A percentile compares a stretch with the other conserved stretches of the same genome.
Evolutionary conservation across 306 rosid genomes (phyloP).

Genomic region (Cicer cuneatum): DNA sequence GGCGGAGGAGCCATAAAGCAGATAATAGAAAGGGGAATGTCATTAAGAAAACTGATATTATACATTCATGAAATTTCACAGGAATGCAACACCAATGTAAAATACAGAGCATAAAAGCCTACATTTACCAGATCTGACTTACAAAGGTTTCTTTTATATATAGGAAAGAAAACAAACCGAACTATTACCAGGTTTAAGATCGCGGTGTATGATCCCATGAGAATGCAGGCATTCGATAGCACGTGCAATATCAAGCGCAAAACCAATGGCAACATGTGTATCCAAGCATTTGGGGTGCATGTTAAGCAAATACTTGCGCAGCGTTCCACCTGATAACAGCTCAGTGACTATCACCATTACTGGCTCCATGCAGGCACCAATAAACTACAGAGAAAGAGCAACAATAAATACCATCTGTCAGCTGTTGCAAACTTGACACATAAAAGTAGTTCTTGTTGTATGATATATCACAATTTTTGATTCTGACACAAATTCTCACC

Average conservation of each 20-base stretch:
- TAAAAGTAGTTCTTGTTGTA: slow-evolving; percentile 32
- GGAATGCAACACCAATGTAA: slow-evolving; percentile 1
- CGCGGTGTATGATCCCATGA: slow-evolving; percentile 97
- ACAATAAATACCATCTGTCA: slow-evolving; percentile 42
- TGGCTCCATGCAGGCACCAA: slow-evolving; percentile 96
- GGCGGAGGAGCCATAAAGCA: slow-evolving; percentile 1
- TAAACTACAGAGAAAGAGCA: slow-evolving; percentile 64
- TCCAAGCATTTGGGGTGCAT: slow-evolving; percentile 90
- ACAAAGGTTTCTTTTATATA: slow-evolving; percentile 1
- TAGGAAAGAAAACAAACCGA: slow-evolving; percentile 37
- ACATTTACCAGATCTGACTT: slow-evolving; percentile 9
- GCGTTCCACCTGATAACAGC: slow-evolving; percentile 83
- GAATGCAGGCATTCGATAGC: slow-evolving; percentile 97
- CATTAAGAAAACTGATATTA: background rate
- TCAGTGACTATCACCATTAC: slow-evolving; percentile 94
- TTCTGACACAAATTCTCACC: slow-evolving; percentile 56
- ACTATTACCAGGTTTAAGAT: slow-evolving; percentile 86
- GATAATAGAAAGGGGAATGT: background rate
- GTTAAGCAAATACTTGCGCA: slow-evolving; percentile 81
- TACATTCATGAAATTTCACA: background rate
- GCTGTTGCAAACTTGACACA: slow-evolving; percentile 41
- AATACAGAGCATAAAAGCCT: slow-evolving; percentile 19
- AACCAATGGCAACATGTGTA: slow-evolving; percentile 74
- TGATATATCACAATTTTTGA: slow-evolving; percentile 23
- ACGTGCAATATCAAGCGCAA: slow-evolving; percentile 87